Percentiles rank a stretch among this genome's conserved stretches.
Conservation (phyloP, 345 rosid species). For the Eucalyptus paniculata region DNA sequence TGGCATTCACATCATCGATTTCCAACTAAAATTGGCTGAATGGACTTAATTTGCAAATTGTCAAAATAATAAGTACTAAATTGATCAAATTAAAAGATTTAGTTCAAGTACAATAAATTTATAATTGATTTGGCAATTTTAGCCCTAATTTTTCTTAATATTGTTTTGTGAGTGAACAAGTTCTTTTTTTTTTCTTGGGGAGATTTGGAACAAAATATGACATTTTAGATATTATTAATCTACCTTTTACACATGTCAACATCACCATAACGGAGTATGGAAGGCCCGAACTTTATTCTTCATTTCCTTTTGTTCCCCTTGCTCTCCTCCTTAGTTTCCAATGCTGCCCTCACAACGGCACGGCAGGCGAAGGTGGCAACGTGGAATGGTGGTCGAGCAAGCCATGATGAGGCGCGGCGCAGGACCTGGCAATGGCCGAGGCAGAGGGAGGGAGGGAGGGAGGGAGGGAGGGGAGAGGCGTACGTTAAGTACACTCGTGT, state of each 20-base stretch:
- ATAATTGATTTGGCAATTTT: too few species aligned
- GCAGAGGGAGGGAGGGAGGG: not conserved
- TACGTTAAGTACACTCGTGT: not conserved
- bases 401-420: not conserved
- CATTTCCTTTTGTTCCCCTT: not conserved
- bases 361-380: not conserved
- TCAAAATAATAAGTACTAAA: too few species aligned
- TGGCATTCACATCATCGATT: too few species aligned
- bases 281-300: not conserved
- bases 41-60: too few species aligned
- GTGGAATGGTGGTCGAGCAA: not conserved
- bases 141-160: not conserved
- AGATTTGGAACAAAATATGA: not conserved
- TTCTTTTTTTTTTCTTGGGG: not conserved
- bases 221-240: not conserved
- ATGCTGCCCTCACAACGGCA: not conserved
- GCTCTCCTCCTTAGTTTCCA: not conserved
- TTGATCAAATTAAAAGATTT: too few species aligned
- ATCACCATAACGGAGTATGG: not conserved
- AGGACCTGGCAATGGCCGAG: not conserved
- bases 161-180: not conserved
- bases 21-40: rapidly evolving
- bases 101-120: too few species aligned
- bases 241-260: not conserved
- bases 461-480: not conserved